Percentiles rank a stretch among this genome's conserved stretches.
These are phyloP conservation scores for Clonostachys chloroleuca DNA, from an alignment of 2,329 filamentous ascomycete genomes.

Conservation along the genomic window DNA sequence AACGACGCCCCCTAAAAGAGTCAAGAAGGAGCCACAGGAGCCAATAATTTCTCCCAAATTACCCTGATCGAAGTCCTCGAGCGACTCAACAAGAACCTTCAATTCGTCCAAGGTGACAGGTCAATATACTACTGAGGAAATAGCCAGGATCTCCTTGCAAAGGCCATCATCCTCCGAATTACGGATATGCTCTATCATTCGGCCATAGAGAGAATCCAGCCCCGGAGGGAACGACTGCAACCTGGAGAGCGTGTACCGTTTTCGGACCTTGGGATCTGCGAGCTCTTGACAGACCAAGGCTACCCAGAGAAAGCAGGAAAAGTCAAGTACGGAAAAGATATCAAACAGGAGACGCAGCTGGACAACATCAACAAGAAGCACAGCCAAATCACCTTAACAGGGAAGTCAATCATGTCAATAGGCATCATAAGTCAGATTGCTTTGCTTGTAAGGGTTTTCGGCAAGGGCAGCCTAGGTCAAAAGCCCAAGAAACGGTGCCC, in stretches of 20 bases:
- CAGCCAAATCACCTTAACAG: no score
- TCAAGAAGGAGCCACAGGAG: constrained; percentile 34
- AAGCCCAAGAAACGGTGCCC: no score
- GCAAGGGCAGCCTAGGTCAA: no score
- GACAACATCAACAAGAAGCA: no score
- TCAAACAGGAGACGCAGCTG: no score
- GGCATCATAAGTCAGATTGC: no score
- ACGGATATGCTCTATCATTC: constrained; percentile 25
- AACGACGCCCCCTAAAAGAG: constrained; percentile 16
- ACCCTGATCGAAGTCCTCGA: constrained; percentile 5
- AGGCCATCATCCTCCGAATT: constrained; percentile 14
- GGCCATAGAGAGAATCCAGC: constrained; percentile 23
- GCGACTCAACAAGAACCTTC: constrained; percentile 7
- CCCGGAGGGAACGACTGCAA: constrained; percentile 18
- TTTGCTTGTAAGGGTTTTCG: no score
- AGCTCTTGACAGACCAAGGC: constrained; percentile 10
- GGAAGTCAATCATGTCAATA: no score
- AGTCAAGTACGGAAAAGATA: no score
- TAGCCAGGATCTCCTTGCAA: constrained; percentile 22
- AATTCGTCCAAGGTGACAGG: constrained; percentile 26
- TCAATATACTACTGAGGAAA: constrained; percentile 17
- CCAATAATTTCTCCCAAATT: constrained; percentile 18
- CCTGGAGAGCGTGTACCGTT: constrained; percentile 5
- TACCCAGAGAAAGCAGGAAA: constrained; percentile 15
- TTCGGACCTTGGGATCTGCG: neutral